These are phyloP conservation scores for Tricholoma flavovirens DNA, from an alignment of 768 basidiomycete genomes.

Conservation along the genomic window DNA sequence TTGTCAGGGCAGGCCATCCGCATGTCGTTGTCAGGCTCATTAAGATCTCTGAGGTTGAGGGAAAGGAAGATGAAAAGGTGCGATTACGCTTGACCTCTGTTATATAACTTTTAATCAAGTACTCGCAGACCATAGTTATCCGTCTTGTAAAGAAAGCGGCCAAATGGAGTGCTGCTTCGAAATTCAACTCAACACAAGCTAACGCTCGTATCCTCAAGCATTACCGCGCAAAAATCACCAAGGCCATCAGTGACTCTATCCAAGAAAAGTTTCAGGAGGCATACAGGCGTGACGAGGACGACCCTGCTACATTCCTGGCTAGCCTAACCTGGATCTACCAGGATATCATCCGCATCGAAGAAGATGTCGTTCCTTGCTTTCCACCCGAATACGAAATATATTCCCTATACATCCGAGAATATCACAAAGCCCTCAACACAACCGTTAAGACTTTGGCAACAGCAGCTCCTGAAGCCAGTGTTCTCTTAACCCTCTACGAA, in stretches of 20 bases:
- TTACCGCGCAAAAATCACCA: conserved; percentile 85
- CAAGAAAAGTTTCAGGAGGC: conserved; percentile 63
- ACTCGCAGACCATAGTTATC: conserved; percentile 78
- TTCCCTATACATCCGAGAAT: conserved; percentile 75
- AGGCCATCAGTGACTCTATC: conserved; percentile 75
- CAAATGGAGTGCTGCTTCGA: conserved; percentile 87
- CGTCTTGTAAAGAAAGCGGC: conserved; percentile 92
- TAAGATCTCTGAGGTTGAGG: conserved; percentile 93
- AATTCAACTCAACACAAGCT: conserved; percentile 90
- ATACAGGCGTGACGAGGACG: conserved; percentile 53
- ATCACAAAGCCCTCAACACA: conserved; percentile 79
- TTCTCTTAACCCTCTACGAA: conserved; percentile 77
- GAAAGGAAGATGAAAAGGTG: conserved; percentile 91
- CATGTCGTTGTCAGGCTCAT: conserved; percentile 88
- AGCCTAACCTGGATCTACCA: conserved; percentile 88
- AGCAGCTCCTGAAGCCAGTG: conserved; percentile 81
- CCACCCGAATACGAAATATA: conserved; percentile 90
- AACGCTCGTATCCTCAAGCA: conserved; percentile 92
- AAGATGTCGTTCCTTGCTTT: conserved; percentile 86
- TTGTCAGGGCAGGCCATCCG: conserved; percentile 72
- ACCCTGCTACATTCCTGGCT: conserved; percentile 71
- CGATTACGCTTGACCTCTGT: conserved; percentile 4
- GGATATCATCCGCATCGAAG: conserved; percentile 89
- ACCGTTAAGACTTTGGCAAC: conserved; percentile 66
- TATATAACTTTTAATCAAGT: not conserved